Evolutionary conservation across 2,329 filamentous ascomycete species (phyloP).

Genomic region (Microdochium paspali): DNA sequence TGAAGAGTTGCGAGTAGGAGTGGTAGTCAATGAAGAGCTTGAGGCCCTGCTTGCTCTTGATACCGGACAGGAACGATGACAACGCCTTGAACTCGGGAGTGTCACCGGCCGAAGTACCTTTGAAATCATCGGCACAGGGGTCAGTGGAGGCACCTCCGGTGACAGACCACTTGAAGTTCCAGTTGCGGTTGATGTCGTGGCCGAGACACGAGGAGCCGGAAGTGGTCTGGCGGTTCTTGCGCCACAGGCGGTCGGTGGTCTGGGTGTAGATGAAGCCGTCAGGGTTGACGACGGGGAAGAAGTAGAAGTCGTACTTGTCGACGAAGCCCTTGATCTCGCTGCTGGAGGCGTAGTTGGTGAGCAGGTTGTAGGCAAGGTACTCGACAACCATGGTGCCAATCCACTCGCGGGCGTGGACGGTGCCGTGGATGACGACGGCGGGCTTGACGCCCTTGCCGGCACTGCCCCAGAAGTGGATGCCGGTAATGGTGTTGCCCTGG

Average conservation of each 20-base stretch:
- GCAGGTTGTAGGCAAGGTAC: conserved; percentile 36
- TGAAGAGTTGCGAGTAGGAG: conserved; percentile 44
- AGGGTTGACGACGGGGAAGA: conserved; percentile 43
- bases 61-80: conserved; percentile 27
- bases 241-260: conserved; percentile 39
- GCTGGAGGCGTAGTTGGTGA: conserved; percentile 29
- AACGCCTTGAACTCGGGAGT: conserved; percentile 37
- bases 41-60: conserved; percentile 30
- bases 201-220: conserved; percentile 31
- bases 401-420: conserved; percentile 47
- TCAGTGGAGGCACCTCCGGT: conserved; percentile 35
- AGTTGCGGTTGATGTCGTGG: conserved; percentile 44
- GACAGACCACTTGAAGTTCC: conserved; percentile 35
- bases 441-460: conserved; percentile 32
- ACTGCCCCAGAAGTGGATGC: conserved; percentile 43
- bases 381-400: conserved; percentile 42
- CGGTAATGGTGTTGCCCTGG: conserved; percentile 45
- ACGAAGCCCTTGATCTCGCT: conserved; percentile 32
- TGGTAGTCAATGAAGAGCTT: conserved; percentile 52
- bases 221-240: conserved; percentile 38
- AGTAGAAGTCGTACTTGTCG: conserved; percentile 49
- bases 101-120: conserved; percentile 28
- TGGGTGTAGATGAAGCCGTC: conserved; percentile 44
- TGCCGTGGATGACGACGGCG: conserved; percentile 41
- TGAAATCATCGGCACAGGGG: conserved; percentile 35